Base-by-base conservation (phyloP, 208 protist species). In the Polymyxa betae region DNA sequence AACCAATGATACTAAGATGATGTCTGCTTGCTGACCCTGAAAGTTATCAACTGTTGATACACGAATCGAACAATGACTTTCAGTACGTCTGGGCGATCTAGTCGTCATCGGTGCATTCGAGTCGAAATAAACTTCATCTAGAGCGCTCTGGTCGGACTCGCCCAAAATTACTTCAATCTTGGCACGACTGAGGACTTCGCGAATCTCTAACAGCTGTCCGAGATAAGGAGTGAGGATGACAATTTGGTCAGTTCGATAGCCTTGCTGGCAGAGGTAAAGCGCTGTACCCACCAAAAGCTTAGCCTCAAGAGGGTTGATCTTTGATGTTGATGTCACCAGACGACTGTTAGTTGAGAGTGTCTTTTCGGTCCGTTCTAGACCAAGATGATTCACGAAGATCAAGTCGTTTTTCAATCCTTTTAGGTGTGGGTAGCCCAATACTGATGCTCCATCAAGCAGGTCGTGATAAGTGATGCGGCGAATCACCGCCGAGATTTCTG, bases 31-130 rank as follows among this genome's bases (percentile, higher is more conserved):
- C 72, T 82, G 16, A 20, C 72, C 72, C 35, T 82, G 72, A 43
- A 82, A 82, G n/a, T 82, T 82, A 43, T 82, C 72, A n/a, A 82
- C 40, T 20, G 72, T 82, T 82, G 72, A 82, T 16, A 35, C 72
- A 5, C 72, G 72, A 82, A 82, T 43, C n/a, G 35, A n/a, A n/a
- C n/a, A n/a, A n/a, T n/a, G n/a, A n/a, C n/a, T n/a, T n/a, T n/a
- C n/a, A n/a, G n/a, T n/a, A n/a, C n/a, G n/a, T n/a, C n/a, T n/a
- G n/a, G n/a, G n/a, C n/a, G n/a, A n/a, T n/a, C n/a, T n/a, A n/a
- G n/a, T n/a, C n/a, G n/a, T n/a, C n/a, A n/a, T n/a, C n/a, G n/a
- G n/a, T n/a, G n/a, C n/a, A n/a, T n/a, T n/a, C n/a, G n/a, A n/a
- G n/a, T n/a, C n/a, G n/a, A n/a, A n/a, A n/a, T n/a, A n/a, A n/a